These are phyloP conservation scores for Schizophyllum amplum DNA, from an alignment of 1,284 basidiomycete species.

Conservation along the genomic window DNA sequence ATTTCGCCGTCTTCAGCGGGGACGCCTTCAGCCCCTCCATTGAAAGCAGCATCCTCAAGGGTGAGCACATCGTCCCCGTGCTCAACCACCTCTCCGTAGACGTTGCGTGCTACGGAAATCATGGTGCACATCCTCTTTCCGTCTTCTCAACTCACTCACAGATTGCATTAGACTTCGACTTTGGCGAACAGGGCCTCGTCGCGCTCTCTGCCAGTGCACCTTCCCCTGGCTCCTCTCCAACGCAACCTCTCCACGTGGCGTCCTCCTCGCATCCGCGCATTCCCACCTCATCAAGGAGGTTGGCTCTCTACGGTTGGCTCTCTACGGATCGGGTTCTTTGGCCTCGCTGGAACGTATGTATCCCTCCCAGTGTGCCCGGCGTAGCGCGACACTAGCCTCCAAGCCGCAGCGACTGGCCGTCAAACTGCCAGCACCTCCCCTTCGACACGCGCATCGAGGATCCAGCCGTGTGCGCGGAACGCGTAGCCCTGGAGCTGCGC, in stretches of 20 bases:
- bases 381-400: background rate
- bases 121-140: conserved; percentile 2
- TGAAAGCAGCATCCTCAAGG: conserved; percentile 15
- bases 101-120: conserved; percentile 13
- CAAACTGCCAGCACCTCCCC: conserved; percentile 11
- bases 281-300: background rate
- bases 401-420: conserved; percentile 10
- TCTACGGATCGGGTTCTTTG: background rate
- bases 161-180: conserved; percentile 9
- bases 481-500: background rate
- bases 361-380: background rate
- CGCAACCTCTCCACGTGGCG: background rate
- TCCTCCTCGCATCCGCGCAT: background rate
- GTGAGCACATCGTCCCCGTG: conserved; percentile 10
- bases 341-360: background rate
- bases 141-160: background rate
- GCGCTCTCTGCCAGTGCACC: conserved; percentile 8
- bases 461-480: background rate
- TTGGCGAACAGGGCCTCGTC: conserved; percentile 7
- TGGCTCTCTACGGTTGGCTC: background rate
- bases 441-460: background rate
- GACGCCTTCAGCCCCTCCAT: conserved; percentile 16
- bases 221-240: conserved; percentile 13
- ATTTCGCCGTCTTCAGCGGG: conserved; percentile 10
- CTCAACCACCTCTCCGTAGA: conserved; percentile 11